Base-by-base conservation (phyloP, 2,329 filamentous ascomycete species). In the Phyllosticta ampelicida region DNA sequence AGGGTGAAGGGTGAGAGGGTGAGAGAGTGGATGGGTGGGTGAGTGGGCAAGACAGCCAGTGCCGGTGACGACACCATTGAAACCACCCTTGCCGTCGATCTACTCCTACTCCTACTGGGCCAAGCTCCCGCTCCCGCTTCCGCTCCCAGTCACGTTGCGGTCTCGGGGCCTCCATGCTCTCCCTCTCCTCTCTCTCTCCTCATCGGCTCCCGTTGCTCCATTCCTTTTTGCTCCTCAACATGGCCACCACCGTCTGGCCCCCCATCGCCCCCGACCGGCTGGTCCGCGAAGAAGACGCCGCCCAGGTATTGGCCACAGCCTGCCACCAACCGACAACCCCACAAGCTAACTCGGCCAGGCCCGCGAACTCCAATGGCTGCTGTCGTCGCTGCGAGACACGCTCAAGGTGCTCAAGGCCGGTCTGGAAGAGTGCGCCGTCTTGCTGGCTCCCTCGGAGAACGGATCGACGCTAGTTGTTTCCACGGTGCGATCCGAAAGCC, bases 381-480 rank as follows among this genome's bases (percentile, higher is more conserved):
- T 86, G 19, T 70, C 73, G 18, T 78, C 82, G 48, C 73, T 87
- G 53, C 80, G 83, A 66, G 80, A 82, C 55, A 84, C 82, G 23
- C 74, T 87, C 54, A 75, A 75, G 56, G 79, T 82, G 16, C 72
- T 87, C 61, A 84, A 85, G 65, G 78, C 80, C 62, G 89, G 90
- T 60, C 82, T 97, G 2, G 85, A 94, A 70, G 90, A 96, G 73
- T 96, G 91, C 74, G 89, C 90, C 64, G 84, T 86, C 18, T 81
- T 97, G 21, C 83, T 99, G 28, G 87, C 90, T 8, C 90, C 92
- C 1, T 81, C 86, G 62, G 90, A 95, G 68, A 85, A 86, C 0
- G 90, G 90, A 9, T 91, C 86, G 65, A 99, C 92, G 0, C 82
- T 99, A 26, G 91, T 94, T 28, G 80, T 99, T 63, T 94, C 88